Base-by-base conservation (phyloP, 2,329 filamentous ascomycete genomes). In the Dactylellina sp. region DNA sequence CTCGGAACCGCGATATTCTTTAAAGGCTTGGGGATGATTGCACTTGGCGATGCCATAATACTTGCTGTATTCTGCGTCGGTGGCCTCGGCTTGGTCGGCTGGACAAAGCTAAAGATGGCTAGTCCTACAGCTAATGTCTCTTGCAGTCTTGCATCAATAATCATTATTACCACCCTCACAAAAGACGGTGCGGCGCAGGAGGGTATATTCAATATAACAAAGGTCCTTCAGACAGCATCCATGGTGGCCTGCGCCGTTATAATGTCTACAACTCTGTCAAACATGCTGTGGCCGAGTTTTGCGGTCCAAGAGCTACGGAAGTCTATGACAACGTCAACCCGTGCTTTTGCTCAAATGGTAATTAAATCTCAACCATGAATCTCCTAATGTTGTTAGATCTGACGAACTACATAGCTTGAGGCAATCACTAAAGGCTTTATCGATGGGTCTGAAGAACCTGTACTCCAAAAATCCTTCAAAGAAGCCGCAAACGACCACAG, bases 101-200 rank as follows among this genome's bases (percentile, higher is more conserved):
- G 86, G 86, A 84, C 83, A 11, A 88, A 88, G 78, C 85, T 88
- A 75, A 84, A 82, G 68, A 82, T 86, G 22, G 85, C 84, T 11
- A 85, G 86, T 77, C 86, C 86, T 7, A 80, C 87, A 44, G 85
- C 87, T 68, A 88, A 88, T 75, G 85, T 88, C 32, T 86, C 86
- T 16, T 89, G 87, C 77, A 89, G 88, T 3, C 81, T 90, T 61
- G 84, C 88, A 1, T 88, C 88, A 0, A 84, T 90, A 20, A 86
- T 86, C 2, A 84, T 87, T 25, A 89, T 90, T 77, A 89, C 87
- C 0, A 83, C 89, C 16, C 80, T 90, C 76, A 89, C 88, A 1
- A 89, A 89, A 79, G 88, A 90, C 80, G 88, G 87, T 22, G 84
- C 86, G 16, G 85, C 90, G 0, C 88, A 90, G 79, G 84, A 83